Conservation (phyloP, 805 yeast species). For the Saitoella complicata region DNA sequence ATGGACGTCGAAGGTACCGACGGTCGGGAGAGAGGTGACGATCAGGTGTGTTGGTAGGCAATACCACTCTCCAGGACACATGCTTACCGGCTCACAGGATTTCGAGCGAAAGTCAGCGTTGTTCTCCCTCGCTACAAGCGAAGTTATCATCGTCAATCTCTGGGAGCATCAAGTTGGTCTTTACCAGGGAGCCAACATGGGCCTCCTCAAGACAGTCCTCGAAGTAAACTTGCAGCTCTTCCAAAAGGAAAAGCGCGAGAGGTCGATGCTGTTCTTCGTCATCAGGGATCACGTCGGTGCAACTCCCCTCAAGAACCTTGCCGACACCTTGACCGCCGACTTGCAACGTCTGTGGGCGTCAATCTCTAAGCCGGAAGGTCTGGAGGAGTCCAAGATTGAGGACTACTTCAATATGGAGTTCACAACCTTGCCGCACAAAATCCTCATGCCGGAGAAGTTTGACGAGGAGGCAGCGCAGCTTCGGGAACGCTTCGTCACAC, state of each 20-base stretch:
- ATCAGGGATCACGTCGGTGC: constrained; percentile 82
- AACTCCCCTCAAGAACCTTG: constrained; percentile 61
- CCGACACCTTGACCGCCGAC: constrained; percentile 54
- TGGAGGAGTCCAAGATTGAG: constrained; percentile 35
- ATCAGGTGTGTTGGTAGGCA: constrained; percentile 32
- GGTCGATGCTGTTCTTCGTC: constrained; percentile 56
- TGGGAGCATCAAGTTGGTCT: constrained; percentile 97
- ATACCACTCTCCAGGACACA: neutral
- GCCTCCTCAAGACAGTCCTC: constrained; percentile 81
- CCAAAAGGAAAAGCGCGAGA: constrained; percentile 36
- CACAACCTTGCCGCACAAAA: constrained; percentile 69
- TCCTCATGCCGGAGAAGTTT: constrained; percentile 63
- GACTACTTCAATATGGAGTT: constrained; percentile 81
- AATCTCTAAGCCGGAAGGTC: constrained; percentile 54
- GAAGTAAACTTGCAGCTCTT: constrained; percentile 84
- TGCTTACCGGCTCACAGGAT: constrained; percentile 28
- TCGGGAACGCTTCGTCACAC: constrained; percentile 39
- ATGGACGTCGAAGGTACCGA: constrained; percentile 99
- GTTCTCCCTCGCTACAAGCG: constrained; percentile 85
- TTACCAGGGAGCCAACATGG: constrained; percentile 97
- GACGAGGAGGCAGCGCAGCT: constrained; percentile 39
- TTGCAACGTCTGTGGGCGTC: constrained; percentile 62
- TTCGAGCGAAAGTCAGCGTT: constrained; percentile 93
- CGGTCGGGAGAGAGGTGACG: constrained; percentile 95
- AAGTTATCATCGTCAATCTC: constrained; percentile 74